Evolutionary conservation across 164 flowering plant species (phyloP).

Genomic region (Platanus orientalis): DNA sequence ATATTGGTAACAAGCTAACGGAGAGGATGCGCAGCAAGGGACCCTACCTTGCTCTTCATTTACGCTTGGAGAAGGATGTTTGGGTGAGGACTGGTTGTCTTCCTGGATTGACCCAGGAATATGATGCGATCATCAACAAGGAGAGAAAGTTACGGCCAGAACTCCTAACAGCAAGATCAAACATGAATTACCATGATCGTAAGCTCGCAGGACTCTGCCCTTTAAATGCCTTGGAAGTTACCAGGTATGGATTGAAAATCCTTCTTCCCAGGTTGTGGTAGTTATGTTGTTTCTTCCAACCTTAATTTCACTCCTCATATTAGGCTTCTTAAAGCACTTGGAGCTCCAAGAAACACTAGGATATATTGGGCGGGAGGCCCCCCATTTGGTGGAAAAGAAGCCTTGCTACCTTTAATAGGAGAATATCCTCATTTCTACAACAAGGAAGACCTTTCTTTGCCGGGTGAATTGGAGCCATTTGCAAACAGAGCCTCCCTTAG

Average conservation of each 20-base stretch:
- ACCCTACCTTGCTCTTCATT: slow-evolving; percentile 88
- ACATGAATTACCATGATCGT: slow-evolving; percentile 88
- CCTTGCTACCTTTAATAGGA: slow-evolving; percentile 56
- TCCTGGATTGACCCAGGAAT: slow-evolving; percentile 75
- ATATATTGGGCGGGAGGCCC: slow-evolving; percentile 95
- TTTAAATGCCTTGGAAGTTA: slow-evolving; percentile 77
- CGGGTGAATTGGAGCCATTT: slow-evolving; percentile 81
- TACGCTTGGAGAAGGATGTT: slow-evolving; percentile 94
- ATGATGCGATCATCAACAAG: slow-evolving; percentile 60
- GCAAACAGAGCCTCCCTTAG: slow-evolving; percentile 64
- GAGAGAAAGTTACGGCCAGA: slow-evolving; percentile 78
- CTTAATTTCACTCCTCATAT: background rate
- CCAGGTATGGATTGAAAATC: slow-evolving; percentile 42
- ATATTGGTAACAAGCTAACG: slow-evolving; percentile 80
- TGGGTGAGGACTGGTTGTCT: slow-evolving; percentile 99
- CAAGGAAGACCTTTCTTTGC: slow-evolving; percentile 83
- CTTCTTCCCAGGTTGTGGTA: background rate
- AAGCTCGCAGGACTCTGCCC: slow-evolving; percentile 98
- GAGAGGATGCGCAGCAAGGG: slow-evolving; percentile 87
- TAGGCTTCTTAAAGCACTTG: slow-evolving; percentile 93
- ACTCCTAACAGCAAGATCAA: slow-evolving; percentile 82
- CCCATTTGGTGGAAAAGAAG: slow-evolving; percentile 86
- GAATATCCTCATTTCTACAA: slow-evolving; percentile 82
- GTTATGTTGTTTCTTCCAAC: background rate
- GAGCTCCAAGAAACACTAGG: slow-evolving; percentile 72